Evolutionary conservation across 768 basidiomycete genomes (phyloP), one percentile per base, ranked within the genome.

Genomic region (Tephrocybe sp.): DNA sequence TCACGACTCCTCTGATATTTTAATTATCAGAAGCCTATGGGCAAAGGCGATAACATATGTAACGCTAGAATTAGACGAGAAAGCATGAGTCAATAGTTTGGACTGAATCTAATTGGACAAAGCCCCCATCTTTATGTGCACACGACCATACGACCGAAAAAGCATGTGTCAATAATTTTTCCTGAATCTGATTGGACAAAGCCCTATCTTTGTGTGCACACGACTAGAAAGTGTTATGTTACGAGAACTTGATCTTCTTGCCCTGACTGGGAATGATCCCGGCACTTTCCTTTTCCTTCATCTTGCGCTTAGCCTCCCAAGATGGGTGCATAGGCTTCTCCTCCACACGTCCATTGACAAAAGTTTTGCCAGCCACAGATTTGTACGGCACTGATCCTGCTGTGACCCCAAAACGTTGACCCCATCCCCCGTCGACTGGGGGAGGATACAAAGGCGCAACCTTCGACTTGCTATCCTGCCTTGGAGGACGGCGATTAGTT

Each of bases 271-370:
- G 79, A 9, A 83, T 67, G 33, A 87, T 85, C 6, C 72, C 72
- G n/a, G 71, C 74, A 57, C 74, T 79, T 57, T 81, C 74, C 69
- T 80, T 83, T 71, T 87, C 82, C 69, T 88, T 92, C 52, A 85
- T 66, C 65, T 82, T 85, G 68, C 77, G 79, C 71, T 95, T 98
- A 5, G 97, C 97, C 67, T 91, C 91, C 96, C 97, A 99, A 12
- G 92, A 96, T 2, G 97, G 96, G 69, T 99, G 97, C 49, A 97
- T 57, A 26, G 80, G 74, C 53, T 65, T 62, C 17, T 68, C 64
- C 63, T 75, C 64, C 5, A 34, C 47, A 48, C 54, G 51, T 19
- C 39, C 39, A 47, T 55, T 40, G 20, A 44, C 43, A 16, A 36
- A 23, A 23, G 30, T 45, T 48, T 54, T 41, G 20, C 53, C 6